Evolutionary conservation across 2,329 filamentous ascomycete genomes (phyloP).

Genomic region (Ceratocystis lukuohia): DNA sequence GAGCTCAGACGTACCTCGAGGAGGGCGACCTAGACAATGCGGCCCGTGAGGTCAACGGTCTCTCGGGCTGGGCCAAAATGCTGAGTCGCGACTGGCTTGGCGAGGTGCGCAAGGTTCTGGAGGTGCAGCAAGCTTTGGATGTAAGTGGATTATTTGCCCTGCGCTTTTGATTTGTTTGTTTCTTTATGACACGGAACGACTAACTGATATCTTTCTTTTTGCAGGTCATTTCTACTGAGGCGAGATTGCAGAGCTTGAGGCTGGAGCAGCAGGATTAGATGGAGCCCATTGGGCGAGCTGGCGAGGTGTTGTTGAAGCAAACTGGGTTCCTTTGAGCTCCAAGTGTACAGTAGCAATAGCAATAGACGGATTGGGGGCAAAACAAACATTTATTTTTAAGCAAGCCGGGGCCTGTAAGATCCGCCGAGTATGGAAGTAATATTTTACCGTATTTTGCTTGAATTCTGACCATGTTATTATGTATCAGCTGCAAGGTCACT

Average conservation of each 20-base stretch:
- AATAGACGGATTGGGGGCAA: conserved; percentile 13
- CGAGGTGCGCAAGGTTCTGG: conserved; percentile 81
- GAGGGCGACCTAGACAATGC: conserved; percentile 86
- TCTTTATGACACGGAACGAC: conserved; percentile 14
- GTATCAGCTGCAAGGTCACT: neutral
- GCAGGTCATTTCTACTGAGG: conserved; percentile 80
- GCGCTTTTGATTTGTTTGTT: neutral
- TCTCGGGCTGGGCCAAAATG: conserved; percentile 90
- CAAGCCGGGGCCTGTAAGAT: neutral
- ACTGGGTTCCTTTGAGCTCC: conserved; percentile 15
- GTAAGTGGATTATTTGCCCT: conserved; percentile 41
- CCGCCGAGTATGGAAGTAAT: too few species aligned
- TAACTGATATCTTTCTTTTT: conserved; percentile 21
- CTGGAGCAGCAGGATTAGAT: conserved; percentile 18
- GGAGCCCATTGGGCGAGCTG: neutral
- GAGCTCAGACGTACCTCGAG: conserved; percentile 81
- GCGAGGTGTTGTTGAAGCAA: conserved; percentile 5
- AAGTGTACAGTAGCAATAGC: conserved; percentile 20
- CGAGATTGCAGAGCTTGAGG: conserved; percentile 65
- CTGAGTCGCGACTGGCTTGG: conserved; percentile 86
- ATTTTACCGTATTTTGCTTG: too few species aligned
- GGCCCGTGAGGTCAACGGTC: conserved; percentile 84
- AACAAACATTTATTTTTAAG: conserved; percentile 10
- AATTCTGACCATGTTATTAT: neutral
- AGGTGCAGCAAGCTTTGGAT: conserved; percentile 91